These are phyloP conservation scores for Fistulina hepatica DNA, from an alignment of 1,284 basidiomycete genomes.

Conservation along the genomic window DNA sequence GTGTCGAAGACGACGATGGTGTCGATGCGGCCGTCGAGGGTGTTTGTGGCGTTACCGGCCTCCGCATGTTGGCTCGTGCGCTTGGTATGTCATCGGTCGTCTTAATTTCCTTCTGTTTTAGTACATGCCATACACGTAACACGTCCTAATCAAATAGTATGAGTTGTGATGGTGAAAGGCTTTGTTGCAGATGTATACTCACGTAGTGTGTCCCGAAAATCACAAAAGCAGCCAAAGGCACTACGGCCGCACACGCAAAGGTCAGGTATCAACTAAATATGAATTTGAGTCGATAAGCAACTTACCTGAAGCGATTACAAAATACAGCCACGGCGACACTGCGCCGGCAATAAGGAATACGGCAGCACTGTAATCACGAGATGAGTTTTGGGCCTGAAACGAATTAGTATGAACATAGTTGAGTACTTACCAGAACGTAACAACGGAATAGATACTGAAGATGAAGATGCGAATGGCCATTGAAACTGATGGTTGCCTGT, in stretches of 20 bases:
- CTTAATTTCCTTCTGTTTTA: too few relatives aligned
- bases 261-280: too few relatives aligned
- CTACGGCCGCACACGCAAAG: conserved; percentile 16
- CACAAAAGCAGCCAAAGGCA: conserved; percentile 34
- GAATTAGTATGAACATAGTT: background rate
- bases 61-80: background rate
- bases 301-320: conserved; percentile 42
- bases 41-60: background rate
- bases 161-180: conserved; percentile 2
- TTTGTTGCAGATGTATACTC: conserved; percentile 9
- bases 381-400: background rate
- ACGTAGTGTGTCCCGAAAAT: conserved; percentile 40
- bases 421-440: conserved; percentile 31
- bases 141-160: conserved; percentile 21
- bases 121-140: conserved; percentile 2
- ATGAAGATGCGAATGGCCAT: conserved; percentile 28
- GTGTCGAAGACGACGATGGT: too few relatives aligned
- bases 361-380: conserved; percentile 22
- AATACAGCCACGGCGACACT: conserved; percentile 29
- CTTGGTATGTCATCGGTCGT: background rate
- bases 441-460: conserved; percentile 33
- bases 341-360: conserved; percentile 29
- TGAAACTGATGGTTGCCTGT: conserved; percentile 24
- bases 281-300: too few relatives aligned
- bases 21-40: too few relatives aligned